These are phyloP conservation scores for Luzula sylvatica DNA, from an alignment of 176 grass and related monocot species.

Conservation along the genomic window DNA sequence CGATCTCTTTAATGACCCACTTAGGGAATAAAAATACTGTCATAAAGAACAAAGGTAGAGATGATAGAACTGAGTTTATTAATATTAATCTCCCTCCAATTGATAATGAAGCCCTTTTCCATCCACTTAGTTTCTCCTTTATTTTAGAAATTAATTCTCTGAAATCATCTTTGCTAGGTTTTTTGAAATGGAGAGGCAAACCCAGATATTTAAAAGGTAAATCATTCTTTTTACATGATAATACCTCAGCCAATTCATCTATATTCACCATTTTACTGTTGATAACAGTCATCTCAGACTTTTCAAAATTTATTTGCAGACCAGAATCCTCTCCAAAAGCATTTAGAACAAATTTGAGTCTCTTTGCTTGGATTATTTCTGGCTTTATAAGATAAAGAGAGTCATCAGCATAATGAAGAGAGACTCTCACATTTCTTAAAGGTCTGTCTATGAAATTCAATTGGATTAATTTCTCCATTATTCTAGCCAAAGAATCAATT, in stretches of 20 bases:
- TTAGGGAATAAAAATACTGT: not conserved
- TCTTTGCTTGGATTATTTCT: not conserved
- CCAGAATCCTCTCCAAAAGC: not conserved
- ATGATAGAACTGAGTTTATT: not conserved
- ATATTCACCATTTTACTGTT: rapidly evolving
- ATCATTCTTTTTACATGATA: not conserved
- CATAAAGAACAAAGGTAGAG: not conserved
- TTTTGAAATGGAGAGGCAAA: not conserved
- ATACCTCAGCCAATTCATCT: not conserved
- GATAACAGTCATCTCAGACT: not conserved
- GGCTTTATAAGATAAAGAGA: not conserved
- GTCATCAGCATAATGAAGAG: not conserved
- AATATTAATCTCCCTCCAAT: not conserved
- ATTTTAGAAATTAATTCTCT: not conserved
- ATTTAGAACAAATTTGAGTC: not conserved
- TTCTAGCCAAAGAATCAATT: not conserved
- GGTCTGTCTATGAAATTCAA: not conserved
- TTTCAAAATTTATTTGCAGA: not conserved
- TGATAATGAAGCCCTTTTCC: not conserved
- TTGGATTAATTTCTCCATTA: not conserved
- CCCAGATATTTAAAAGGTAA: not conserved
- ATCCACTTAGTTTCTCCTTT: not conserved
- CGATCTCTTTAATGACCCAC: not conserved
- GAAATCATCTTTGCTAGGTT: not conserved
- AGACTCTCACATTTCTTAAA: not conserved